phyloP scores from a whole-genome alignment of 208 protist genomes.

The Leishmania braziliensis region DNA sequence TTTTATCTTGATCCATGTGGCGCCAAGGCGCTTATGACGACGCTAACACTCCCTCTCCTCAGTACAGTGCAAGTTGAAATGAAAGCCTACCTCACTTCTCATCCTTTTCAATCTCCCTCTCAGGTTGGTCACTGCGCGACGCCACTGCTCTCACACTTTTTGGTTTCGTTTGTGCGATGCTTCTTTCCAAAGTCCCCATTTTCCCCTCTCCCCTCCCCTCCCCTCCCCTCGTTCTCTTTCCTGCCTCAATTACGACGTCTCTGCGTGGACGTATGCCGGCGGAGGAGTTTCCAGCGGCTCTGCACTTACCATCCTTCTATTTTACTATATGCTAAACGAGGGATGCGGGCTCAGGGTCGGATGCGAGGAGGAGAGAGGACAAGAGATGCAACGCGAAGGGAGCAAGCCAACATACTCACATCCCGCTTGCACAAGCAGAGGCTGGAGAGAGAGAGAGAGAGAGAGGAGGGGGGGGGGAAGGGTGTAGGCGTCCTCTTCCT shows the following conservation, averaged over 20 bases:
- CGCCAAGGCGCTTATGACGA: too few species aligned
- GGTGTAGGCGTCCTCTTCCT: background rate
- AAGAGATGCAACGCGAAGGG: background rate
- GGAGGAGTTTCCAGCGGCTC: background rate
- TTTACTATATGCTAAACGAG: background rate
- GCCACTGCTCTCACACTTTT: background rate
- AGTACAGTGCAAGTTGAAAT: background rate
- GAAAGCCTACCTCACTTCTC: background rate
- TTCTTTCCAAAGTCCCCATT: background rate
- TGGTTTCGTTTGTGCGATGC: background rate
- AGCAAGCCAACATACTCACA: background rate
- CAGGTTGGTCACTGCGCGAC: background rate
- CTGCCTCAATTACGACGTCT: background rate
- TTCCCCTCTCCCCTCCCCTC: background rate
- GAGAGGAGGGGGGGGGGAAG: background rate
- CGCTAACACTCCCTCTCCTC: background rate
- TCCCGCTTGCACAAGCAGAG: background rate
- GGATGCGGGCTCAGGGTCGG: background rate
- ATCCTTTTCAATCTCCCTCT: background rate
- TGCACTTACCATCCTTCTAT: background rate
- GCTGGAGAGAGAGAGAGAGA: background rate
- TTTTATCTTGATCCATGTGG: background rate
- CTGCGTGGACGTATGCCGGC: background rate
- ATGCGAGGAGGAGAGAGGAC: background rate
- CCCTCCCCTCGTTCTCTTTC: background rate